Base-by-base conservation (phyloP, 2,329 filamentous ascomycete genomes). In the Exophiala sp. region DNA sequence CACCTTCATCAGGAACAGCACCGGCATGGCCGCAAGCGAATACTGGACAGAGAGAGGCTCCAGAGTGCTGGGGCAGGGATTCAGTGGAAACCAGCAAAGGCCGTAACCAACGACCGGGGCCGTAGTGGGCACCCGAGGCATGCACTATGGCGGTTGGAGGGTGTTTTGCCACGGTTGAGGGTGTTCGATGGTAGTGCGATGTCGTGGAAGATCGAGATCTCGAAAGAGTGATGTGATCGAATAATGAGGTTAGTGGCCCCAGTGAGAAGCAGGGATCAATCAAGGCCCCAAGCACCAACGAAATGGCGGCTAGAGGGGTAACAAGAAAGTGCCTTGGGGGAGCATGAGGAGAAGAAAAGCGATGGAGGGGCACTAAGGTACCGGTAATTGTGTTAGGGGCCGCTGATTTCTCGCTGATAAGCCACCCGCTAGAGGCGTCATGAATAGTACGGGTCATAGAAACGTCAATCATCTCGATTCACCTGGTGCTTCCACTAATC, bases 121-220 rank as follows among this genome's bases (percentile, higher is more conserved):
- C 12, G 20, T 43, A 24, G 41, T 43, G 41, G 44, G 14, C 20
- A 20, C 20, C 16, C 36, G 36, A 7, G 33, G 39, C 39, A 42
- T 42, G 16, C 16, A 42, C 39, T 5, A 42, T 42, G 39, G 16
- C 12, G 21, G 39, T 16, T 42, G 39, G 39, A 47, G 11, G 24
- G 29, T 20, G 44, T 24, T 14, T 47, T 20, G 33, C 29, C 32
- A 47, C 18, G 36, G 20, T n/a, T 20, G 12, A 10, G 40, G 8
- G 24, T 42, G 20, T 24, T 24, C 49, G 47, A 53, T 51, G 49
- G 24, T 18, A 35, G 46, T 16, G 12, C 41, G 21, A 55, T 48
- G 46, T 56, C 57, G 32, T 48, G 53, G 20, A 49, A 42, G 6
- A 46, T 46, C 21, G 35, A 36, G 57, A 59, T 59, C 57, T 59